Conservation (phyloP, 2,329 filamentous ascomycete genomes). For the Fusarium circinatum region DNA sequence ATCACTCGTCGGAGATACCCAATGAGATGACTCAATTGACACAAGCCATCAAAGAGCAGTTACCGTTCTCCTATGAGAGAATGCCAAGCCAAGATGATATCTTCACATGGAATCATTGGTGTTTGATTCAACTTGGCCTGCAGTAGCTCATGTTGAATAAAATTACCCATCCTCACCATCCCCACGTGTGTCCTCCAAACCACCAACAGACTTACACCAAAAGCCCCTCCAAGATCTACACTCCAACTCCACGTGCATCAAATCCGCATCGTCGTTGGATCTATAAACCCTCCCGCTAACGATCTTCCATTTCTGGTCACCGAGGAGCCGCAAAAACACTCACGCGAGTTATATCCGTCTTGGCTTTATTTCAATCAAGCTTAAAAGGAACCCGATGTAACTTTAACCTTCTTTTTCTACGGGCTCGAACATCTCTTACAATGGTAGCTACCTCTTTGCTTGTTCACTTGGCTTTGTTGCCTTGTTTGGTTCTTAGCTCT, state of each 20-base stretch:
- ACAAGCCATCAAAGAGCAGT: background rate
- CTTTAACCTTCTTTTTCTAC: background rate
- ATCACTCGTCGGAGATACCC: background rate
- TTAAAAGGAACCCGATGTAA: constrained; percentile 30
- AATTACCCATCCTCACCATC: background rate
- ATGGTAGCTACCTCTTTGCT: constrained; percentile 34
- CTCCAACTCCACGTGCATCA: constrained; percentile 31
- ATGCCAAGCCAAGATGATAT: background rate
- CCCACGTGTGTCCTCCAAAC: constrained; percentile 27
- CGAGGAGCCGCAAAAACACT: constrained; percentile 18
- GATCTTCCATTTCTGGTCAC: constrained; percentile 35
- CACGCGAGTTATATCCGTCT: constrained; percentile 23
- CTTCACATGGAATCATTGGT: background rate
- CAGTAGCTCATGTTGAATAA: background rate
- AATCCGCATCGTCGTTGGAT: constrained; percentile 27
- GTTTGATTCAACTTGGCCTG: background rate
- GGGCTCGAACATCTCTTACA: background rate
- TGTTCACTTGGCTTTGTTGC: constrained; percentile 34
- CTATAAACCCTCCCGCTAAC: constrained; percentile 7
- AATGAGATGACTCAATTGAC: background rate
- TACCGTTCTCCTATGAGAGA: no score
- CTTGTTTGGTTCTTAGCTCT: constrained; percentile 26
- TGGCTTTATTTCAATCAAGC: constrained; percentile 14
- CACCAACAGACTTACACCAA: background rate
- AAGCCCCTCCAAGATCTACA: constrained; percentile 16